Evolutionary conservation across 768 basidiomycete species (phyloP).

Genomic region (Leccinum barrowsii): DNA sequence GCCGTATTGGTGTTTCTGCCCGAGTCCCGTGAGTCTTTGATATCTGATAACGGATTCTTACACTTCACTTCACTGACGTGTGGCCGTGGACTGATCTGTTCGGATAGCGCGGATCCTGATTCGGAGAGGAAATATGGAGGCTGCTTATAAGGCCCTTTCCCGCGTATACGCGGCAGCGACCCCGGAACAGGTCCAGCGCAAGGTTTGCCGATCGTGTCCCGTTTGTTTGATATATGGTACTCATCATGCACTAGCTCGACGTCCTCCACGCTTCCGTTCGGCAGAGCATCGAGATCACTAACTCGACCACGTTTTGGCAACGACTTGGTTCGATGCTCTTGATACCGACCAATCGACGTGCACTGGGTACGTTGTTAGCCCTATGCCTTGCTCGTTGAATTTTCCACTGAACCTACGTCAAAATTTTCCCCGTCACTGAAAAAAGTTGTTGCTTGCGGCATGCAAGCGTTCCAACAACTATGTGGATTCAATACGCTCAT

Average conservation of each 20-base stretch:
- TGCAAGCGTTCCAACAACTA: conserved; percentile 82
- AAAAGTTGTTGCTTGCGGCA: conserved; percentile 70
- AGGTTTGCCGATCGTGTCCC: conserved; percentile 35
- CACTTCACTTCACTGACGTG: background rate
- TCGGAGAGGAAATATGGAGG: conserved; percentile 46
- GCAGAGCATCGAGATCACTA: conserved; percentile 57
- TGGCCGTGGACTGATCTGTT: background rate
- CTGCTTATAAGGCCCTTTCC: conserved; percentile 52
- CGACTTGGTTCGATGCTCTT: conserved; percentile 53
- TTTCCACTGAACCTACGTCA: background rate
- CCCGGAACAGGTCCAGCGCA: conserved; percentile 61
- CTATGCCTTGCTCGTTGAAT: background rate
- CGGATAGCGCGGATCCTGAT: conserved; percentile 59
- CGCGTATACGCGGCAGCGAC: conserved; percentile 70
- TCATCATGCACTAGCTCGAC: conserved; percentile 40
- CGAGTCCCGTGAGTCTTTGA: conserved; percentile 61
- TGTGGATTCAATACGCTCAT: conserved; percentile 83
- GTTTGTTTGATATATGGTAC: background rate
- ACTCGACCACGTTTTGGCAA: conserved; percentile 58
- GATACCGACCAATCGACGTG: conserved; percentile 60
- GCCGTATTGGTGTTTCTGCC: conserved; percentile 62
- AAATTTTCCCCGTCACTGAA: background rate
- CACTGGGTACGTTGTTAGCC: conserved; percentile 49
- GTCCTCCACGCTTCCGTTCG: conserved; percentile 58
- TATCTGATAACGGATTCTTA: background rate